Conservation (phyloP, 768 basidiomycete genomes). For the Vararia minispora region DNA sequence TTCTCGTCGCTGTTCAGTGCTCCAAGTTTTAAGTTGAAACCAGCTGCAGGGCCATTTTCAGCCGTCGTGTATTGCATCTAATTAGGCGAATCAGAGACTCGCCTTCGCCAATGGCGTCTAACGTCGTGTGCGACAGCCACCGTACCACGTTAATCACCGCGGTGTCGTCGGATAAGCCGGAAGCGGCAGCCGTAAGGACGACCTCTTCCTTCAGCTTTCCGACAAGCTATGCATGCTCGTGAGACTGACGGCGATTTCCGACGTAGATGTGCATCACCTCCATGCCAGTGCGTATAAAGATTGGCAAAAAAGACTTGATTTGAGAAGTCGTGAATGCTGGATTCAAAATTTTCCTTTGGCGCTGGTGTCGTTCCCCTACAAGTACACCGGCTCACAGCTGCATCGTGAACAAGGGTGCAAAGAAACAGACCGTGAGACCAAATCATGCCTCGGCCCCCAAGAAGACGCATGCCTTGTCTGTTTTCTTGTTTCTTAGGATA, state of each 20-base stretch:
- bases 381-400: too few relatives aligned
- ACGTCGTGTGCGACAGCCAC: neutral
- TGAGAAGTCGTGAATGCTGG: neutral
- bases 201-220: constrained; percentile 1
- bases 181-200: neutral
- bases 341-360: constrained; percentile 3
- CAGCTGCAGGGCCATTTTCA: neutral
- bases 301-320: neutral
- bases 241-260: neutral
- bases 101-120: constrained; percentile 1
- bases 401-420: neutral
- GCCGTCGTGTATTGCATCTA: neutral
- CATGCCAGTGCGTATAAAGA: neutral
- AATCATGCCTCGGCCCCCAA: neutral
- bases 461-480: neutral
- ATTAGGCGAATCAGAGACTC: neutral
- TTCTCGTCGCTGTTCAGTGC: neutral
- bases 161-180: too few relatives aligned
- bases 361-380: neutral
- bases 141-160: neutral
- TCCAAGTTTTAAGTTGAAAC: neutral
- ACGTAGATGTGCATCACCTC: too few relatives aligned
- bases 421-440: neutral
- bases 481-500: too few relatives aligned
- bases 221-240: neutral